Base-by-base conservation (phyloP, 768 basidiomycete species). In the Boletus tylopilopsis region DNA sequence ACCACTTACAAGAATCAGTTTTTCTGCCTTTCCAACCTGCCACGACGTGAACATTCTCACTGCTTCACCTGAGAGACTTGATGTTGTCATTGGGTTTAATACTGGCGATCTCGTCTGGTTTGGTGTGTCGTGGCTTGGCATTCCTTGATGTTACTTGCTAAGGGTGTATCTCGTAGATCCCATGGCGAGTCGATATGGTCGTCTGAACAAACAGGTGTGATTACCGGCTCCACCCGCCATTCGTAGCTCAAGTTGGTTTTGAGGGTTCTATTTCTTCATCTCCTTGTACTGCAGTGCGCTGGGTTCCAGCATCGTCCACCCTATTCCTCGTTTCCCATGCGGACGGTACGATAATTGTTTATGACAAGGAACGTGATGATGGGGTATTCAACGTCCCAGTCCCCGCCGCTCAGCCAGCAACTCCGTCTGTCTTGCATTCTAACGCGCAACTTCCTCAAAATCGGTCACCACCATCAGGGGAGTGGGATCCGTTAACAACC, bases 81-180 rank as follows among this genome's bases (percentile, higher is more conserved):
- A 97, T 60, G 75, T 96, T 6, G 79, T 97, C 50, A 87, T 97
- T 59, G 96, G 95, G 6, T 97, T 96, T 64, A 78, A 75, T 53
- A 90, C 94, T 0, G 96, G 96, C n/a, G 96, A 99, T 71, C 73
- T 99, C 32, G 71, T 98, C 42, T 98, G 96, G 96, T 75, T 98
- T 47, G 94, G 94, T 89, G 54, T 55, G 78, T 61, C n/a, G 13
- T 34, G 27, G 16, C 13, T 33, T 41, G 12, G 22, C 42, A 42
- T 66, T 36, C n/a, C 18, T 27, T 15, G 13, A 13, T 19, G 15
- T 42, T 23, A 21, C 50, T 8, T 47, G 24, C 38, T 58, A 32
- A 50, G 50, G 50, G 22, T 33, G 27, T 25, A 32, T 19, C 50
- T 27, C 36, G 22, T 53, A 92, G 90, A 93, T 67, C 87, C 87